These are phyloP conservation scores for Rubia yunnanensis DNA, from an alignment of 257 asterid species.

Conservation along the genomic window DNA sequence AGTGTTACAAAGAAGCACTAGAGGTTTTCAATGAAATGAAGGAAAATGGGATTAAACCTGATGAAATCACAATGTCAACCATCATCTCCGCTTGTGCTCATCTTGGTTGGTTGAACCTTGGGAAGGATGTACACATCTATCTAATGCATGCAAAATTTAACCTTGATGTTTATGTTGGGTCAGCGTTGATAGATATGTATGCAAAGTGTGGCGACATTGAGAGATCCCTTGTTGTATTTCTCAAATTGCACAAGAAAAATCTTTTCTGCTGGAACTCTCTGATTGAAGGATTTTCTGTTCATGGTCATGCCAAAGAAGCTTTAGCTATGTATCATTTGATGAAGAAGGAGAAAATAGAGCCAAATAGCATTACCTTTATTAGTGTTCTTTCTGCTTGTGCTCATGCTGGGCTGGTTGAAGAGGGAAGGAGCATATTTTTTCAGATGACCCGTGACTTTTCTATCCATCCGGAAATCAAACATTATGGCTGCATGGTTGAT, in stretches of 20 bases:
- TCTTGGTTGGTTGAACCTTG: conserved; percentile 60
- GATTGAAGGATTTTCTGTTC: conserved; percentile 70
- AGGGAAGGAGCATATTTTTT: conserved; percentile 44
- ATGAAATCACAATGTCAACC: conserved; percentile 70
- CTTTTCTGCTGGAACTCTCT: conserved; percentile 70
- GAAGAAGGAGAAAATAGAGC: conserved; percentile 51
- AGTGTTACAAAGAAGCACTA: conserved; percentile 42
- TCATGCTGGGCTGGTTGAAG: conserved; percentile 71
- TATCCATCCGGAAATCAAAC: conserved; percentile 54
- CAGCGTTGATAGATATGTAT: conserved; percentile 77
- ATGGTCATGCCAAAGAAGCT: conserved; percentile 59
- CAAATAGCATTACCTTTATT: conserved; percentile 56
- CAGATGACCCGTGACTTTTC: conserved; percentile 41
- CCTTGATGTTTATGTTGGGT: conserved; percentile 58
- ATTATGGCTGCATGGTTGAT: conserved; percentile 82
- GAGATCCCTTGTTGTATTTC: conserved; percentile 56
- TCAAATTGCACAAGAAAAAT: conserved; percentile 55
- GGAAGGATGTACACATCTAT: conserved; percentile 59
- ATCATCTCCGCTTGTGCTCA: conserved; percentile 85
- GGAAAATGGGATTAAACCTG: conserved; percentile 40
- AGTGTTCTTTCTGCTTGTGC: conserved; percentile 70
- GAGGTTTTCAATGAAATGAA: conserved; percentile 54
- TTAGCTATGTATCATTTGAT: conserved; percentile 39
- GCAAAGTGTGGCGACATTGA: conserved; percentile 71
- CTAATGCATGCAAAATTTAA: conserved; percentile 21